Percentiles rank a stretch among this genome's conserved stretches.
Conservation (phyloP, 257 asterid genomes). For the Primulina huaijiensis region DNA sequence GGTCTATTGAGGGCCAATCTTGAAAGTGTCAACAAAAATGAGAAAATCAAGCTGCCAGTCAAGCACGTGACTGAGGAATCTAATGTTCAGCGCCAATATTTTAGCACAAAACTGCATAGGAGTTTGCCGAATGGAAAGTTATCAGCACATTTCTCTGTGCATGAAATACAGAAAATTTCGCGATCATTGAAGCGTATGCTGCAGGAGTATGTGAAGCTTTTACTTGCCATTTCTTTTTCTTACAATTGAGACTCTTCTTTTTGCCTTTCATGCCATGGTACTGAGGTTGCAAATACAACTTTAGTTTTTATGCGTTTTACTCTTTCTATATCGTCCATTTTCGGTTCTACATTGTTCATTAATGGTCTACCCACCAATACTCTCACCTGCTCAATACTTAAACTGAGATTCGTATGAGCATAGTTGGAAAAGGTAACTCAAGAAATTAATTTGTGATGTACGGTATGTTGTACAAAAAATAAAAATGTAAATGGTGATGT, state of each 20-base stretch:
- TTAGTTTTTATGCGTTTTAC: constrained; percentile 2
- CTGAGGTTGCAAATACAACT: constrained; percentile 17
- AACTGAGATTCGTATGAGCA: background rate
- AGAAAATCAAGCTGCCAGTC: constrained; percentile 23
- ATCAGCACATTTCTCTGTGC: constrained; percentile 33
- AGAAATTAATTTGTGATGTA: background rate
- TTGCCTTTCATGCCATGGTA: background rate
- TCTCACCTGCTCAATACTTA: background rate
- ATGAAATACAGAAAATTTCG: constrained; percentile 47
- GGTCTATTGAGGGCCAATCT: constrained; percentile 37
- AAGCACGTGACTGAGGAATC: constrained; percentile 37
- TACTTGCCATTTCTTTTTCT: constrained; percentile 5
- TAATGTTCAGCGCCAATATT: constrained; percentile 34
- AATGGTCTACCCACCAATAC: background rate
- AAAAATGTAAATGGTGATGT: background rate
- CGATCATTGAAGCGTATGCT: constrained; percentile 57
- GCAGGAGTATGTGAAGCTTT: constrained; percentile 50
- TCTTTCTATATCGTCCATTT: constrained; percentile 7
- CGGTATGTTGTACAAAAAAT: background rate
- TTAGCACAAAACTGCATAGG: constrained; percentile 28
- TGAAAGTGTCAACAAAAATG: constrained; percentile 27
- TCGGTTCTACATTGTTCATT: constrained; percentile 7
- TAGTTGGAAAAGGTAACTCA: background rate
- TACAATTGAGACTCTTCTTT: background rate
- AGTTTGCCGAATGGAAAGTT: constrained; percentile 29